Conservation (phyloP, 2,329 filamentous ascomycete species). For the Talaromyces sp. region DNA sequence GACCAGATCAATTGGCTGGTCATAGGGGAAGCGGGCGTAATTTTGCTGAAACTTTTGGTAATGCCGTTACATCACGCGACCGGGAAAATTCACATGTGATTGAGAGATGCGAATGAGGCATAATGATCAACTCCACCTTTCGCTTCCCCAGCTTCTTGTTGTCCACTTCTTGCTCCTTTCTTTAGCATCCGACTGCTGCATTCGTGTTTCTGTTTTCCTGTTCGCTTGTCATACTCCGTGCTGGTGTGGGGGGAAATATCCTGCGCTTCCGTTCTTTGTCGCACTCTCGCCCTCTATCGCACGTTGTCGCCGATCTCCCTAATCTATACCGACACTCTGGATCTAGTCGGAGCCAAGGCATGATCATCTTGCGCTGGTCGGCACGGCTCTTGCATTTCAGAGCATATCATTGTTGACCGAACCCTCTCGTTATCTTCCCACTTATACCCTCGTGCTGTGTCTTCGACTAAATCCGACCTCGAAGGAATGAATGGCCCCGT, state of each 20-base stretch:
- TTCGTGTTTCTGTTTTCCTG: too few species aligned
- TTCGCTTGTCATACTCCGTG: too few species aligned
- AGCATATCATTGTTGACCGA: conserved; percentile 24
- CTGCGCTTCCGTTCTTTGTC: neutral
- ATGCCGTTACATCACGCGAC: conserved; percentile 39
- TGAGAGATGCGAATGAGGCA: conserved; percentile 24
- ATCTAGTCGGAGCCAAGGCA: conserved; percentile 27
- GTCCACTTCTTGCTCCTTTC: neutral
- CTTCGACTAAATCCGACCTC: neutral
- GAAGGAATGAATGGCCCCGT: conserved; percentile 37
- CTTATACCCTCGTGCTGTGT: neutral
- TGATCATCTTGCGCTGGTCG: conserved; percentile 26
- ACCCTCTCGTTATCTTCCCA: neutral
- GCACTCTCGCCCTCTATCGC: neutral
- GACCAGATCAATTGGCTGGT: neutral
- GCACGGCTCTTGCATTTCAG: conserved; percentile 26
- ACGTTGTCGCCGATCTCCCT: neutral
- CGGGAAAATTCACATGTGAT: conserved; percentile 42
- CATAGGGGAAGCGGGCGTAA: neutral
- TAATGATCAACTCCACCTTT: conserved; percentile 17
- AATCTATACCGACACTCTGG: neutral
- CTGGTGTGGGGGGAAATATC: too few species aligned
- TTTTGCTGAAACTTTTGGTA: conserved; percentile 30
- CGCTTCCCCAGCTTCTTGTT: conserved; percentile 25
- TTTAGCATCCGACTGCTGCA: neutral